Evolutionary conservation across 441 rosid species (phyloP), one percentile per base, ranked within the genome.

Genomic region (Adansonia rubrostipa): DNA sequence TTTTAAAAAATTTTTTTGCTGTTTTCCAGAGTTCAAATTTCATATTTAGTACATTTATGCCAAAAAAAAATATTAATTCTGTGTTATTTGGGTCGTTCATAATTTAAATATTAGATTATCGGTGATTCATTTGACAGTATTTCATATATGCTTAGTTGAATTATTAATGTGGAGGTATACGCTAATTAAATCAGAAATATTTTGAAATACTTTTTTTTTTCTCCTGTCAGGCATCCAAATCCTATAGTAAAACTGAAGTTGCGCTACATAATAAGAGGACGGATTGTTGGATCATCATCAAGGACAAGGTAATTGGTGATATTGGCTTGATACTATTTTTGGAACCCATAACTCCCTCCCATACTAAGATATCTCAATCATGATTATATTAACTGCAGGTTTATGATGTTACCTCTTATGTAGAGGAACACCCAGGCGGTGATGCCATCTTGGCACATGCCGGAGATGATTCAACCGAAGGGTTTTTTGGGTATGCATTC

Each of bases 371-470:
- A 44, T 19, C 48, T 22, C 15, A 20, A 10, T 65, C 28, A 7
- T 44, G 65, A 17, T 53, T 58, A 36, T 24, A 24, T 75, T 74
- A 44, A 76, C 64, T 77, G 73, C 79, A 92, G 91, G 96, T 96
- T 33, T 94, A 88, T 64, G 98, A 94, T 84, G 90, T 96, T 73
- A 91, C 99, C 76, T 86, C 99, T 4, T 96, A 93, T 64, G 99
- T 96, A 61, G 98, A 93, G 85, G 99, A 93, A 74, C 98, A 96
- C 76, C 99, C 98, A 5, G 98, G 99, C 74, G 99, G 98, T 50
- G 99, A 96, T 78, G 92, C 99, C 65, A 96, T 96, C 82, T 86
- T 96, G 67, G 86, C 80, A 63, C 95, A 92, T 81, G 98, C 99
- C 6, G 99, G 99, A 56, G 96, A 87, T 83, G 98, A 96, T 88